These are phyloP conservation scores for Leccinum boreale DNA, from an alignment of 768 basidiomycete genomes.

Conservation along the genomic window DNA sequence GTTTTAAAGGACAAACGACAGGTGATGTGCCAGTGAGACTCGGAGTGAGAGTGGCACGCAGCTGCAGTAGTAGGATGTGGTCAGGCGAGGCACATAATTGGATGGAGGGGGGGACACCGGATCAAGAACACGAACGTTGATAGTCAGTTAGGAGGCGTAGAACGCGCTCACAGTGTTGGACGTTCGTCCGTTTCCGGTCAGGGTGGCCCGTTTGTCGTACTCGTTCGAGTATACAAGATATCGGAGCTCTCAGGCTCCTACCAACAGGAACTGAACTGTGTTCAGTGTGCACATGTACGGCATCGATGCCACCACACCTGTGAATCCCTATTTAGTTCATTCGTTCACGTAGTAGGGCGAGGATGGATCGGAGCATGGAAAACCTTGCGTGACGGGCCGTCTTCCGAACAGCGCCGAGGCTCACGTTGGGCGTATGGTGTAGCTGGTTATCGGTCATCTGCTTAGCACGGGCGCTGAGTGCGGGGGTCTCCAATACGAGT, in stretches of 20 bases:
- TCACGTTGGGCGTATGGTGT: constrained; percentile 33
- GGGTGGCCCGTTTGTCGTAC: background rate
- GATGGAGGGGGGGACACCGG: background rate
- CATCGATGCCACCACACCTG: background rate
- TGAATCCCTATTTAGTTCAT: background rate
- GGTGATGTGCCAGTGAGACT: too few relatives aligned
- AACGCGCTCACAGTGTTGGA: background rate
- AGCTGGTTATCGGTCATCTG: constrained; percentile 40
- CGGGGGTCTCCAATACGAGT: constrained; percentile 40
- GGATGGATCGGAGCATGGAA: background rate
- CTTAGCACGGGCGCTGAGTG: constrained; percentile 34
- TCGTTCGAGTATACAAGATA: background rate
- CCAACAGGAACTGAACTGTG: background rate
- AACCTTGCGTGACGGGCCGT: background rate
- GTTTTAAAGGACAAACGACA: too few relatives aligned
- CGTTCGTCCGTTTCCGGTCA: background rate
- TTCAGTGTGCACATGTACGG: background rate
- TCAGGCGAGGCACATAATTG: background rate
- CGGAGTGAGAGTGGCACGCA: too few relatives aligned
- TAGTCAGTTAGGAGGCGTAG: background rate
- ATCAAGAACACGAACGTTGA: background rate
- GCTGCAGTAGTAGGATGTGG: background rate
- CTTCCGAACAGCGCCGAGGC: background rate
- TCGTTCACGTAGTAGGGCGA: background rate
- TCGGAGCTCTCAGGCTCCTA: too few relatives aligned